These are phyloP conservation scores for Avena eriantha DNA, from an alignment of 176 grass and related monocot species.

Conservation along the genomic window DNA sequence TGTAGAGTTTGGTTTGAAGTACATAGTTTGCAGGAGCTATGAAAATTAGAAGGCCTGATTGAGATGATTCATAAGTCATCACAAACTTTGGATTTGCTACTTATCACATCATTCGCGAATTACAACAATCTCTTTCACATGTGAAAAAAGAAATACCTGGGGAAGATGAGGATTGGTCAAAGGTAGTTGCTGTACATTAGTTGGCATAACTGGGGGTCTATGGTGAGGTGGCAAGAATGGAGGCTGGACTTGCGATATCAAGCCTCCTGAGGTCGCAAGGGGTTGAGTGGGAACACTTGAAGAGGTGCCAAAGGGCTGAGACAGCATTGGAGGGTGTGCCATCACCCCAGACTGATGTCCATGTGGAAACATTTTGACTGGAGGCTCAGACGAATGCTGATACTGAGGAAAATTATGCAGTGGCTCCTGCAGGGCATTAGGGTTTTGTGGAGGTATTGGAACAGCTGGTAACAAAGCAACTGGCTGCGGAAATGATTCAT, in stretches of 20 bases:
- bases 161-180: slow-evolving; percentile 53
- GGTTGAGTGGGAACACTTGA: slow-evolving; percentile 54
- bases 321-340: slow-evolving; percentile 39
- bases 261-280: slow-evolving; percentile 57
- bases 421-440: slow-evolving; percentile 56
- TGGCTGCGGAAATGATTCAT: slow-evolving; percentile 59
- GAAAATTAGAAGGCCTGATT: background rate
- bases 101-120: background rate
- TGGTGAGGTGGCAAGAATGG: slow-evolving; percentile 57
- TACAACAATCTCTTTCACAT: background rate
- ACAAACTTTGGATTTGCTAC: slow-evolving; percentile 21
- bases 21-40: slow-evolving; percentile 20
- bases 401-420: slow-evolving; percentile 64
- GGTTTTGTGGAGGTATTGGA: slow-evolving; percentile 49
- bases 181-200: slow-evolving; percentile 54
- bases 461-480: slow-evolving; percentile 49
- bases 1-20: slow-evolving; percentile 24
- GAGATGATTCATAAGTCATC: slow-evolving; percentile 6
- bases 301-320: slow-evolving; percentile 55
- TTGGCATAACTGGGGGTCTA: slow-evolving; percentile 49
- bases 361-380: slow-evolving; percentile 48
- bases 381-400: slow-evolving; percentile 50
- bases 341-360: slow-evolving; percentile 44
- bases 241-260: slow-evolving; percentile 59
- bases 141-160: slow-evolving; percentile 63